These are phyloP conservation scores for Oidiodendron maius DNA, from an alignment of 495 filamentous ascomycete genomes.

Conservation along the genomic window DNA sequence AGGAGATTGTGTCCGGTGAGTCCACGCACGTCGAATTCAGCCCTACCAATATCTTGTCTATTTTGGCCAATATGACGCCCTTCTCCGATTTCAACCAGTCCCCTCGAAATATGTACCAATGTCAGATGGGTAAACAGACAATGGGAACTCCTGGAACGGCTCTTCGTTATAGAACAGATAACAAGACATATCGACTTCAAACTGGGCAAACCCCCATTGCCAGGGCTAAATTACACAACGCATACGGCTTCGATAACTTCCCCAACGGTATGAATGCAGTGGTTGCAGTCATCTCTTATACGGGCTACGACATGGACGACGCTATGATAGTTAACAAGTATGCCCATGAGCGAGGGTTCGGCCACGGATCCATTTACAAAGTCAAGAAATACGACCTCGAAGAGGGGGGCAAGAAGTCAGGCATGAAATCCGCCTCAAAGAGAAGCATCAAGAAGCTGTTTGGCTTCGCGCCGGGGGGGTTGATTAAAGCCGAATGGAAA, in stretches of 20 bases:
- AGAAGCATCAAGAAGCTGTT: slow-evolving; percentile 65
- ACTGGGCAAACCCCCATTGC: slow-evolving; percentile 95
- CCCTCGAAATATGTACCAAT: slow-evolving; percentile 99
- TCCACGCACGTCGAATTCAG: slow-evolving; percentile 92
- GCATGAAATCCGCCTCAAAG: slow-evolving; percentile 12
- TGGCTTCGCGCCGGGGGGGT: slow-evolving; percentile 66
- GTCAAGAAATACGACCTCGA: slow-evolving; percentile 81
- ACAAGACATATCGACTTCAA: slow-evolving; percentile 92
- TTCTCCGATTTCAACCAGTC: slow-evolving; percentile 99
- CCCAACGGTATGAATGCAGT: slow-evolving; percentile 96
- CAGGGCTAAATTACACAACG: slow-evolving; percentile 84
- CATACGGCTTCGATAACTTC: slow-evolving; percentile 96
- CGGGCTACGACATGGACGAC: slow-evolving; percentile 99
- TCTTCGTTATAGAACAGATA: slow-evolving; percentile 83
- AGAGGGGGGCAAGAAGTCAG: slow-evolving; percentile 52
- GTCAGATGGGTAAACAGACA: slow-evolving; percentile 98
- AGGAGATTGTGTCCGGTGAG: slow-evolving; percentile 77
- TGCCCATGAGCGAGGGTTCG: slow-evolving; percentile 94
- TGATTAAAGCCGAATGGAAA: slow-evolving; percentile 59
- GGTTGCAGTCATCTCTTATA: slow-evolving; percentile 97
- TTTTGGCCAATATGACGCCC: slow-evolving; percentile 96
- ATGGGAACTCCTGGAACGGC: slow-evolving; percentile 96
- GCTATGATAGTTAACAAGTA: slow-evolving; percentile 99
- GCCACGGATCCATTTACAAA: slow-evolving; percentile 94
- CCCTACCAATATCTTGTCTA: slow-evolving; percentile 95